A percentile compares a stretch with the other conserved stretches of the same genome.
Conservation (phyloP, 176 grass and related monocot species). For the Avena insularis region DNA sequence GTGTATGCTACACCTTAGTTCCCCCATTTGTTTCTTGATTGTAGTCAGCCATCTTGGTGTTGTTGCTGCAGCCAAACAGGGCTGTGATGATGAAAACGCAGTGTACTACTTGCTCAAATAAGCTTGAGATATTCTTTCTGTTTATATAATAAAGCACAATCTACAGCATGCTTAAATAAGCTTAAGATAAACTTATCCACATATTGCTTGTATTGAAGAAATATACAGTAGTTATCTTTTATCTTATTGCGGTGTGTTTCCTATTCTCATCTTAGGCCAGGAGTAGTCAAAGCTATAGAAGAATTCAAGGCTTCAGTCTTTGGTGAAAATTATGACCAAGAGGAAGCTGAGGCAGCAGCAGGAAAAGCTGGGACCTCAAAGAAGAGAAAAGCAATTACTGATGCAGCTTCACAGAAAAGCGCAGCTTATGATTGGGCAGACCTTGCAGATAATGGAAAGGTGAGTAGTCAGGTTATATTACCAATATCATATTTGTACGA, state of each 20-base stretch:
- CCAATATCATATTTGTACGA: not conserved
- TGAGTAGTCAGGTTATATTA: slow-evolving; percentile 37
- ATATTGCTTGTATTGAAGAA: slow-evolving; percentile 22
- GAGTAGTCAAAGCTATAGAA: slow-evolving; percentile 69
- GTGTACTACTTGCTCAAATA: slow-evolving; percentile 17
- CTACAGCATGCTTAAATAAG: slow-evolving; percentile 8
- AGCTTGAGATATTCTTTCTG: not conserved
- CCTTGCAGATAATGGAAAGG: slow-evolving; percentile 87
- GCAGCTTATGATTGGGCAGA: slow-evolving; percentile 77
- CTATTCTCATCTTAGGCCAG: slow-evolving; percentile 58
- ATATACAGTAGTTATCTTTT: slow-evolving; percentile 4
- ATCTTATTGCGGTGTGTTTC: slow-evolving; percentile 8
- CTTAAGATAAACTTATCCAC: slow-evolving; percentile 9
- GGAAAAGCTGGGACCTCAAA: slow-evolving; percentile 60
- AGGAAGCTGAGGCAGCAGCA: slow-evolving; percentile 66
- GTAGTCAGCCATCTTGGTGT: slow-evolving; percentile 16
- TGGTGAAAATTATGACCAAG: slow-evolving; percentile 90
- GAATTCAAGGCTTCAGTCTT: slow-evolving; percentile 81
- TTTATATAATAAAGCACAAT: slow-evolving; percentile 13
- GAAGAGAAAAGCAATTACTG: slow-evolving; percentile 77
- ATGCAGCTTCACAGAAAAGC: slow-evolving; percentile 59
- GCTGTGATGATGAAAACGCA: slow-evolving; percentile 9
- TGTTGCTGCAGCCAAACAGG: slow-evolving; percentile 13
- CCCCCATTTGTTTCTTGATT: slow-evolving; percentile 26
- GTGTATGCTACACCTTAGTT: slow-evolving; percentile 5